phyloP scores from a whole-genome alignment of 257 asterid species.

The Asclepias syriaca region DNA sequence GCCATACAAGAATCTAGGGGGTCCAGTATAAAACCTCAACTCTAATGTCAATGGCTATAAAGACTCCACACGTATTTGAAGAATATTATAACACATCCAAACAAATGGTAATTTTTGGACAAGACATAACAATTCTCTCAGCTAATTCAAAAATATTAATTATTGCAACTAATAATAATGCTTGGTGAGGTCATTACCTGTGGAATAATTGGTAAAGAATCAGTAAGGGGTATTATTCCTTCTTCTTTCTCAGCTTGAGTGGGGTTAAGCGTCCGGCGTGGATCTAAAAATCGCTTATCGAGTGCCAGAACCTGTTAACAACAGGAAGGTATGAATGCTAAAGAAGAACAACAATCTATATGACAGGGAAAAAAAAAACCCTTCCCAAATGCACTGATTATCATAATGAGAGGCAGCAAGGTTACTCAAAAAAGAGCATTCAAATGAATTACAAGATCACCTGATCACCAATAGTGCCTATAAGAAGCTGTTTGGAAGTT shows the following conservation, averaged over 20 bases:
- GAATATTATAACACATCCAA: not conserved
- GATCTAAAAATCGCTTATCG: slow-evolving; percentile 92
- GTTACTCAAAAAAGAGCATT: slow-evolving; percentile 8
- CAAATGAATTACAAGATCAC: slow-evolving; percentile 29
- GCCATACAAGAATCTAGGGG: no score
- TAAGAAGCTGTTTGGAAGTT: slow-evolving; percentile 89
- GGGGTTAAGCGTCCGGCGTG: slow-evolving; percentile 89
- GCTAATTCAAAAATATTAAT: not conserved
- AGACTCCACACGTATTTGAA: not conserved
- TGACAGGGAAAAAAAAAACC: not conserved
- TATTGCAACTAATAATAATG: not conserved
- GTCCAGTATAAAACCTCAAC: not conserved
- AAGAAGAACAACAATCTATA: not conserved
- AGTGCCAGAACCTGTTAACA: slow-evolving; percentile 84
- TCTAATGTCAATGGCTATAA: not conserved
- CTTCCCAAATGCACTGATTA: not conserved
- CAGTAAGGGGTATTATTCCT: slow-evolving; percentile 95
- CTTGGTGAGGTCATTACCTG: slow-evolving; percentile 42
- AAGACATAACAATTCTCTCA: not conserved
- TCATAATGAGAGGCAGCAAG: slow-evolving; percentile 5
- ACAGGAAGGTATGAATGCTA: not conserved
- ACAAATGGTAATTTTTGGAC: not conserved
- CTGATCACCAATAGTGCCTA: slow-evolving; percentile 96
- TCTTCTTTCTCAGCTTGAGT: slow-evolving; percentile 97
- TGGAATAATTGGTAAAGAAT: slow-evolving; percentile 87